Percentiles rank a stretch among this genome's conserved stretches.
phyloP scores from a whole-genome alignment of 257 asterid genomes.

The Solanum infundibuliforme region DNA sequence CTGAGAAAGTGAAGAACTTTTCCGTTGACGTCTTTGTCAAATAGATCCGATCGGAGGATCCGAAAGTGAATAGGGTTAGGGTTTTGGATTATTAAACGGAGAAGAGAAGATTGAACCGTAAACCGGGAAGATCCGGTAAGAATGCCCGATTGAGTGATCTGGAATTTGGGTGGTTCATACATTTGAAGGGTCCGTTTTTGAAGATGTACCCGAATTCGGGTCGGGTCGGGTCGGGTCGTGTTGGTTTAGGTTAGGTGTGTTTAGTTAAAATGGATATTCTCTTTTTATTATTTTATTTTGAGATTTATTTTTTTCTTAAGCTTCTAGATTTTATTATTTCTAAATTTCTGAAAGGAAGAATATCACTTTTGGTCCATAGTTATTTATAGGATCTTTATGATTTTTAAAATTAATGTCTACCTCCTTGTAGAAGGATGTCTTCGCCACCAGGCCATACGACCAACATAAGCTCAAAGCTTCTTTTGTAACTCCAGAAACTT shows the following conservation, averaged over 20 bases:
- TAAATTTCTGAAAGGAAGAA: neutral
- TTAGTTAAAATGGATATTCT: neutral
- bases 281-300: neutral
- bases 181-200: slow-evolving; percentile 17
- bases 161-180: neutral
- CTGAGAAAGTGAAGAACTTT: slow-evolving; percentile 11
- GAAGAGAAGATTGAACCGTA: slow-evolving; percentile 3
- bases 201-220: slow-evolving; percentile 8
- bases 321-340: neutral
- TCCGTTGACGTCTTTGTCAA: slow-evolving; percentile 2
- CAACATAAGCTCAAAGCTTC: too few species aligned
- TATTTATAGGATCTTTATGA: neutral
- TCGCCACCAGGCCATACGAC: too few species aligned
- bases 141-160: slow-evolving; percentile 11
- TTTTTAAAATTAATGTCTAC: too few species aligned
- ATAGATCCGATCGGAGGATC: slow-evolving; percentile 54
- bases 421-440: too few species aligned
- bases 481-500: too few species aligned
- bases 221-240: slow-evolving; percentile 27
- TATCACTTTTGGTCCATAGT: neutral
- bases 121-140: slow-evolving; percentile 17
- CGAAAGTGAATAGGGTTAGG: slow-evolving; percentile 41
- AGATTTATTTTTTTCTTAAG: neutral
- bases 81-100: slow-evolving; percentile 24
- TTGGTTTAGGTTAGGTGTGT: neutral